A percentile compares a stretch with the other conserved stretches of the same genome.
Conservation (phyloP, 805 yeast species). For the Zygosaccharomyces siamensis region DNA sequence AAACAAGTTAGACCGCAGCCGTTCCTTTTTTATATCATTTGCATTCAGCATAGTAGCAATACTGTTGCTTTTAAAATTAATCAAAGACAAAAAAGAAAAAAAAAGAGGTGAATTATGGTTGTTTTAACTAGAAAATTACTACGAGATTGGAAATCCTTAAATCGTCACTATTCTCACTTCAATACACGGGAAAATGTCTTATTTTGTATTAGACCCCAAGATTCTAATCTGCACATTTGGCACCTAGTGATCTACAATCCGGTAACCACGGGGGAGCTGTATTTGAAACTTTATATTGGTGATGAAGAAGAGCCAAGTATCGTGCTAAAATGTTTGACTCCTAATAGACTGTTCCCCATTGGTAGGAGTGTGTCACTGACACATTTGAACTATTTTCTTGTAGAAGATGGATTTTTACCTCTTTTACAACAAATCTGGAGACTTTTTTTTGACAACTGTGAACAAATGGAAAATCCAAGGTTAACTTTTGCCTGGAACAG, state of each 20-base stretch:
- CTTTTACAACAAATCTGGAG: slow-evolving; percentile 23
- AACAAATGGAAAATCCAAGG: slow-evolving; percentile 3
- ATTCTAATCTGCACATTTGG: slow-evolving; percentile 33
- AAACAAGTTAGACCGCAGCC: background rate
- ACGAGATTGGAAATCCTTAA: slow-evolving; percentile 32
- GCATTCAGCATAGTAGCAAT: background rate
- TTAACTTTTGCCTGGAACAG: slow-evolving; percentile 30
- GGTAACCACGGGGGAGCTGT: slow-evolving; percentile 18
- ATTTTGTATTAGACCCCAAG: slow-evolving; percentile 31
- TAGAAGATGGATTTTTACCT: slow-evolving; percentile 20
- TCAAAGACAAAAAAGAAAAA: no score
- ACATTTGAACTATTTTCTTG: slow-evolving; percentile 19
- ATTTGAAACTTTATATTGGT: slow-evolving; percentile 23
- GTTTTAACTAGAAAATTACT: slow-evolving; percentile 26
- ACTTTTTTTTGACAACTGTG: slow-evolving; percentile 13
- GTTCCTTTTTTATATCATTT: background rate
- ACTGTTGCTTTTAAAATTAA: background rate
- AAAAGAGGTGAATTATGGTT: slow-evolving; percentile 7
- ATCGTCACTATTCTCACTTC: slow-evolving; percentile 9
- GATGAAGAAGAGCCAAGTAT: slow-evolving; percentile 21
- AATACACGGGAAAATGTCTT: slow-evolving; percentile 7
- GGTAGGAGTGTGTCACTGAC: slow-evolving; percentile 27
- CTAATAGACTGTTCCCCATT: slow-evolving; percentile 26
- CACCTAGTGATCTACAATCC: slow-evolving; percentile 27
- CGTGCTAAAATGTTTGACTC: slow-evolving; percentile 29